Percentiles rank a stretch among this genome's conserved stretches.
phyloP scores from a whole-genome alignment of 176 grass and related monocot genomes.

The Carex kokanica region DNA sequence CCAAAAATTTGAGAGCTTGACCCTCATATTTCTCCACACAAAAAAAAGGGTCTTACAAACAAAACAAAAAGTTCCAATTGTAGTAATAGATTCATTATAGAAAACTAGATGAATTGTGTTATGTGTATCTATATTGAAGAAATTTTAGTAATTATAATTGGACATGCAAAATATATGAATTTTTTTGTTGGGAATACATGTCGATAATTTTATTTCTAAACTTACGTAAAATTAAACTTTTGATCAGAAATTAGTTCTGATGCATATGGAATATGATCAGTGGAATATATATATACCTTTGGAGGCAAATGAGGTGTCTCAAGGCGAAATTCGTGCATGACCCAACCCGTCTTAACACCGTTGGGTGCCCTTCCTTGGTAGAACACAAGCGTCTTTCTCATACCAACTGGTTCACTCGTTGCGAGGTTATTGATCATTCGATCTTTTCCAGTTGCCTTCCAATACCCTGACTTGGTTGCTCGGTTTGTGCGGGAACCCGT shows the following conservation, averaged over 20 bases:
- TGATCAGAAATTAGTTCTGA: not conserved
- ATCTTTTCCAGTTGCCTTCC: constrained; percentile 92
- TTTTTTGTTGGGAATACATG: not conserved
- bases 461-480: constrained; percentile 75
- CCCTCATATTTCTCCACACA: no score
- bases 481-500: constrained; percentile 79
- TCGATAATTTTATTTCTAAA: not conserved
- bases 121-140: not conserved
- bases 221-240: not conserved
- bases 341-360: constrained; percentile 65
- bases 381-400: constrained; percentile 95
- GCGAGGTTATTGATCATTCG: constrained; percentile 37
- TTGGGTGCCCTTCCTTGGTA: constrained; percentile 76
- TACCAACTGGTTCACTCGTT: constrained; percentile 48
- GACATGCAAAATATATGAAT: no score
- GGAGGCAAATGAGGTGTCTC: constrained; percentile 59
- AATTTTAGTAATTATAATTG: not conserved
- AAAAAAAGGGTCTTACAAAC: no score
- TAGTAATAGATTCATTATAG: no score
- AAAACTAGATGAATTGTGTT: no score
- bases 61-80: no score
- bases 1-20: not conserved
- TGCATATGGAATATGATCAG: not conserved
- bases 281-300: constrained; percentile 35
- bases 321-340: constrained; percentile 94